Evolutionary conservation across 768 basidiomycete species (phyloP), one percentile per base, ranked within the genome.

Genomic region (Leccinum uliginosum): DNA sequence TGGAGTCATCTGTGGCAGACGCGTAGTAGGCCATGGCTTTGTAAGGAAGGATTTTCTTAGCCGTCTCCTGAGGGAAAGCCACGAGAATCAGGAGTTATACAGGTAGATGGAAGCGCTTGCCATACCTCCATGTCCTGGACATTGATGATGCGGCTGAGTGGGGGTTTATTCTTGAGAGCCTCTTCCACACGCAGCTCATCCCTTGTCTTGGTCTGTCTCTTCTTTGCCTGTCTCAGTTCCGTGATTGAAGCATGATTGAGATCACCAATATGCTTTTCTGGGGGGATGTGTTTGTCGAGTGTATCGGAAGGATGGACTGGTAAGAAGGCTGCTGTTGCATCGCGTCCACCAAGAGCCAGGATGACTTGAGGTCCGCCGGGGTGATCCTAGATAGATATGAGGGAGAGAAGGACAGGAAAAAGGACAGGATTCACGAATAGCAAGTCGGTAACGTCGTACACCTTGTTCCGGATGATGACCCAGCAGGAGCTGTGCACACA

Each of bases 371-470:
- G 74, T 3, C 95, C 95, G 24, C 95, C 93, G 6, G 89, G 89
- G 62, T 91, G 89, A 50, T 86, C 80, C 85, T 87, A 61, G 26
- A 61, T 29, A 54, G 17, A 26, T 35, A 59, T 23, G 30, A 53
- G 12, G 21, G 46, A 65, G 53, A 59, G 15, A 34, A 10, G n/a
- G 6, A 11, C 12, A 11, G 34, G n/a, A 3, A 3, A 17, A 27
- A 17, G 29, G 5, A 11, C 24, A 23, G 49, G n/a, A 67, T 76
- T 34, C 57, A 86, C 89, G 53, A 80, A 74, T 38, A 91, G 74
- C 70, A 92, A 89, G 38, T 87, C 85, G 6, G 90, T 90, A 52
- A 91, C 87, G 73, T 93, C 89, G 73, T 93, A 93, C n/a, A 92
- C 91, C 53, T 81, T 77, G 71, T 86, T 82, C 51, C 80, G 76